Evolutionary conservation across 2,329 filamentous ascomycete species (phyloP), one percentile per base, ranked within the genome.

Genomic region (Colletotrichum sp.): DNA sequence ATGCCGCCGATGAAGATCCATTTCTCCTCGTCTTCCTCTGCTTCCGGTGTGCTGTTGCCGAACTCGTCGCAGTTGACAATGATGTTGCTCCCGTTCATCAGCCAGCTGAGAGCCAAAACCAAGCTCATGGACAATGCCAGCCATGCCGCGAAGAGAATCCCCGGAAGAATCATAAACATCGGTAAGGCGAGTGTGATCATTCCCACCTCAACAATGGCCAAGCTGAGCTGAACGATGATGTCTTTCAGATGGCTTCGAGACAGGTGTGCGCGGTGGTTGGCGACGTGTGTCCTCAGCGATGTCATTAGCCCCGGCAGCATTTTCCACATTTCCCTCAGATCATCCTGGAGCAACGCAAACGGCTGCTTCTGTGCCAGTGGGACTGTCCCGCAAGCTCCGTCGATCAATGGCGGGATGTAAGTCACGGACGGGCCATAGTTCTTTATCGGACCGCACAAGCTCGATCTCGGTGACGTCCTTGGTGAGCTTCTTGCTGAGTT

Each of bases 1-100:
- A 83, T 78, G 4, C 82, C 83, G 8, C 79, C 78, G 36, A 83
- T 72, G 66, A 83, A 83, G 71, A 83, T 77, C 82, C 82, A 83
- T 34, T 77, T 79, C 76, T 82, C 81, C 43, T 81, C 78, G 12
- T 79, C 77, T 21, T 70, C 74, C 24, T 80, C 79, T 27, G 77
- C 77, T 8, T 78, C 78, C 71, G 78, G 79, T 69, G 78, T 80
- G 77, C 76, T 79, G 16, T 77, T 80, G 34, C 78, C 79, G 8
- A 78, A 74, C 7, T 73, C 75, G 47, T 74, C 51, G 71, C 74
- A 43, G 68, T 63, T 70, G 75, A 78, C 59, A 66, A 74, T 73
- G 18, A 78, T 59, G 54, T 79, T 73, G 69, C 76, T 64, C 9
- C 73, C 76, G 43, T 84, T 83, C 55, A 84, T 70, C 57, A 80